phyloP scores from a whole-genome alignment of 75 land plant genomes.

The Chamaecyparis obtusa region DNA sequence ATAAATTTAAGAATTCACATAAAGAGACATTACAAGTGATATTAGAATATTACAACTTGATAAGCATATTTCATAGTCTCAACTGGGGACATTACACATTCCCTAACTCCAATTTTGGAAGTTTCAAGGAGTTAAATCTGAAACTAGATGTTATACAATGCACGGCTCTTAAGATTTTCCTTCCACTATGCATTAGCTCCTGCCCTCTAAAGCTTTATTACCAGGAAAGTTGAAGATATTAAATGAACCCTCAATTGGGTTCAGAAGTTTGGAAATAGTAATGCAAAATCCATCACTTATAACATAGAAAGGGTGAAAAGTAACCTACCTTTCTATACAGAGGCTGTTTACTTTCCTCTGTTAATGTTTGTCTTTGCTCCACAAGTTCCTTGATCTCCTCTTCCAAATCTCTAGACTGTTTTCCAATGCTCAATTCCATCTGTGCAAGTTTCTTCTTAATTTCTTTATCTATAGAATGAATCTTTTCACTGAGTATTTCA shows the following conservation, averaged over 20 bases:
- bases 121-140: background rate
- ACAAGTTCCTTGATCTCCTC: slow-evolving; percentile 63
- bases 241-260: background rate
- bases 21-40: no score
- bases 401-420: slow-evolving; percentile 54
- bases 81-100: no score
- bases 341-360: slow-evolving; percentile 53
- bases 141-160: background rate
- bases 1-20: no score
- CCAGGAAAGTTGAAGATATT: no score
- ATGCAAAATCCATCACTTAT: background rate
- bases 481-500: slow-evolving; percentile 40
- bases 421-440: slow-evolving; percentile 66
- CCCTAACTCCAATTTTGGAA: background rate
- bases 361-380: slow-evolving; percentile 57
- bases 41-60: no score
- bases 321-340: slow-evolving; percentile 55
- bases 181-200: background rate
- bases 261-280: background rate
- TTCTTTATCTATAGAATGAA: slow-evolving; percentile 55
- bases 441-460: slow-evolving; percentile 56
- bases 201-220: background rate
- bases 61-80: no score
- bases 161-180: background rate
- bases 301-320: background rate